These are phyloP conservation scores for Alternaria arbusti DNA, from an alignment of 2,329 filamentous ascomycete genomes.

Conservation along the genomic window DNA sequence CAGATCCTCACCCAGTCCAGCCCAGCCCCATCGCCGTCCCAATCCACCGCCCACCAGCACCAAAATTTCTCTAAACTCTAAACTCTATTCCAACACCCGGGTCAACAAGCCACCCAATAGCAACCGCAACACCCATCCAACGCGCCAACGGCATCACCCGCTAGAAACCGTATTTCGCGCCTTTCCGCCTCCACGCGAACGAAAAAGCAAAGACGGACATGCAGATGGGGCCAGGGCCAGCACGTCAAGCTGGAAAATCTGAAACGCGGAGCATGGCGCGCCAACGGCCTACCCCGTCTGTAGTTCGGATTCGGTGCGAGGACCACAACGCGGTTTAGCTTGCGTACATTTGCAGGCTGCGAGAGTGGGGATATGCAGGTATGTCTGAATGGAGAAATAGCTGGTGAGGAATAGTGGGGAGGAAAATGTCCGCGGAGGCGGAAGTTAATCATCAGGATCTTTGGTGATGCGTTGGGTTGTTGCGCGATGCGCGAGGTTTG, in stretches of 20 bases:
- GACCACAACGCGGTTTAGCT: neutral
- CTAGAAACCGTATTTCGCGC: neutral
- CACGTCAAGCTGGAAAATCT: neutral
- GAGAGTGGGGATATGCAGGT: neutral
- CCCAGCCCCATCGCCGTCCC: neutral
- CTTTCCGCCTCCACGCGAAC: neutral
- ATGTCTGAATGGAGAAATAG: neutral
- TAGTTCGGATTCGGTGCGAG: neutral
- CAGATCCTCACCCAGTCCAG: neutral
- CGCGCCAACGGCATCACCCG: neutral
- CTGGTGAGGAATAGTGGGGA: neutral
- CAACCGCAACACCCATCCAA: neutral
- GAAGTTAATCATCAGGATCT: neutral
- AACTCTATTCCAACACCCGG: neutral
- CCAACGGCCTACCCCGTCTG: neutral
- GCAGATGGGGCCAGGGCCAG: neutral
- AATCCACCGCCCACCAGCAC: neutral
- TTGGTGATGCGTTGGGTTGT: neutral
- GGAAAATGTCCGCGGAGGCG: neutral
- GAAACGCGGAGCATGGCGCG: neutral
- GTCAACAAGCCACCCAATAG: neutral
- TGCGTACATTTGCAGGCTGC: neutral
- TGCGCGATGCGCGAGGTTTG: neutral
- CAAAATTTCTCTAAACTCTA: neutral
- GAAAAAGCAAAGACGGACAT: neutral